phyloP scores from a whole-genome alignment of 345 rosid genomes.

The Zanthoxylum bungeanum region DNA sequence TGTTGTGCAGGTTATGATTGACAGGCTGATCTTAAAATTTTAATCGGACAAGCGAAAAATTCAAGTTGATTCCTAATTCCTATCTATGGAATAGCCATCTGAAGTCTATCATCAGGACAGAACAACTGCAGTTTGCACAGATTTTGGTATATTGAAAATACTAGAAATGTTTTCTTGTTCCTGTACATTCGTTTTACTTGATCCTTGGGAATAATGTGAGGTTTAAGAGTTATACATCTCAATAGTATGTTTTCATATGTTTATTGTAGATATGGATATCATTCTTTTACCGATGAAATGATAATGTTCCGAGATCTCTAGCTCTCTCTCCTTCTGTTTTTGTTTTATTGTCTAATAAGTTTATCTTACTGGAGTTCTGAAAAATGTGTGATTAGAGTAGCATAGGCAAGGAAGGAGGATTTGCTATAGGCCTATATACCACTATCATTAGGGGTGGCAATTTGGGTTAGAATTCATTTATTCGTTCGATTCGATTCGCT shows the following conservation, averaged over 20 bases:
- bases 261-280: conserved; percentile 7
- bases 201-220: conserved; percentile 8
- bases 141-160: conserved; percentile 26
- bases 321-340: background rate
- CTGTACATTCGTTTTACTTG: conserved; percentile 23
- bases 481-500: no score
- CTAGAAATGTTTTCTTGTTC: conserved; percentile 19
- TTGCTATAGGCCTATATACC: background rate
- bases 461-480: no score
- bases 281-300: conserved; percentile 23
- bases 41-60: conserved; percentile 4
- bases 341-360: background rate
- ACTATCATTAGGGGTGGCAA: no score
- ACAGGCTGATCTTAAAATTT: conserved; percentile 6
- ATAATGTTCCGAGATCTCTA: background rate
- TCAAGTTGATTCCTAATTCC: conserved; percentile 1
- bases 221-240: conserved; percentile 12
- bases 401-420: background rate
- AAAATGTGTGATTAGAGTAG: background rate
- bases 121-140: conserved; percentile 14
- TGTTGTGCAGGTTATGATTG: conserved; percentile 27
- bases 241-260: conserved; percentile 14
- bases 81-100: conserved; percentile 3
- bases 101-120: conserved; percentile 11
- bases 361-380: background rate